Evolutionary conservation across 192 early-diverging fungal species (phyloP), one percentile per base, ranked within the genome.

Genomic region (Rhizophlyctis rosea): DNA sequence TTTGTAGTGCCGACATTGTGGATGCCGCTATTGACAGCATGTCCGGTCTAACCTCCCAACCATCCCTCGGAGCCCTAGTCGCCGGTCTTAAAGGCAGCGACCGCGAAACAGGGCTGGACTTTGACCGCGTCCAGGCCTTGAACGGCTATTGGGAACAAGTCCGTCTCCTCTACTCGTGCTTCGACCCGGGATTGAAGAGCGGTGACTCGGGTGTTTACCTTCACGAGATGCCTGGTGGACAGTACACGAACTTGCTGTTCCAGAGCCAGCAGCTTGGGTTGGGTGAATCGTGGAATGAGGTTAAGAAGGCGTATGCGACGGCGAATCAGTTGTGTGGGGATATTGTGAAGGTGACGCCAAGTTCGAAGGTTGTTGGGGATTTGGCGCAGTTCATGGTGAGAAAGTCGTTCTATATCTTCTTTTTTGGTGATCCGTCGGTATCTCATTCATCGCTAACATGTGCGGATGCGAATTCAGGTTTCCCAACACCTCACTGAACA

Each of bases 161-260:
- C 31, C 90, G 95, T 36, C 81, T 96, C 64, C 77, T 96, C 31
- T 98, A 98, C 84, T 93, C 92, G 67, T 90, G 93, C 78, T 98
- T 98, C 71, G 95, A 98, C 66, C 87, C 93, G 28, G 90, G 89
- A 61, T 87, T 96, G 65, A 88, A 90, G 64, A 84, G 87, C 16
- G 82, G 85, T 18, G 95, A 98, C 73, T 89, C 93, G 1, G 88
- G 89, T 23, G 94, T 98, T 16, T 98, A 98, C 75, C 81, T 87
- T 29, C 93, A 95, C 72, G 95, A 98, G 81, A 95, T 98, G 95
- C 93, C 92, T 51, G 93, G 95, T 61, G 79, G 95, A 29, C 95
- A 98, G 77, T 98, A 98, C 83, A 98, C 95, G 51, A 98, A 98
- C 78, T 75, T 98, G 47, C 86, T 96, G 81, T 98, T 98, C 89